Base-by-base conservation (phyloP, 1,139 yeast species). In the Pichia cactophila region DNA sequence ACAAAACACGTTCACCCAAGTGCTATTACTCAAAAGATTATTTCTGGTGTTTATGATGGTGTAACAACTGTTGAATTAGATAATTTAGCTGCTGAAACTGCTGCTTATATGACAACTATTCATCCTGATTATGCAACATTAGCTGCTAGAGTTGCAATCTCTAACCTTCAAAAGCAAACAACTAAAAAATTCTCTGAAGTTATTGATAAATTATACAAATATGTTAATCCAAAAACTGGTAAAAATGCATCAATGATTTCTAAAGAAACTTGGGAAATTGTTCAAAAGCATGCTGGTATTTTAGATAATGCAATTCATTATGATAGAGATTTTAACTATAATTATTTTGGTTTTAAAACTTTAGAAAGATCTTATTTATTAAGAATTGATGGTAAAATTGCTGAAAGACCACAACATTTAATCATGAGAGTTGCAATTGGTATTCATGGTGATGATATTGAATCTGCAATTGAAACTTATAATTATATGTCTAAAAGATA, bases 51-150 rank as follows among this genome's bases (percentile, higher is more conserved):
- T 55, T 73, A 82, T 71, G 95, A 89, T 63, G 98, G 98, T 60
- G 98, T 92, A 49, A 89, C 92, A 62, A 92, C 98, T 51, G 80
- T 86, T 56, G 97, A 89, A 68, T 77, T 90, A 56, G 92, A 86
- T 60, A 89, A 92, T 69, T 77, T 92, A 61, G 95, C 96, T 46
- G 96, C 97, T 41, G 98, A 92, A 70, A 89, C 97, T 40, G 94
- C 97, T 51, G 97, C 97, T 42, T 85, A 86, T 62, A 85, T 90
- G 96, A 87, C 97, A 54, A 92, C 97, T 20, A 80, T 85, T 53
- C 98, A 92, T 67, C 97, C 97, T 26, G 97, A 92, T 69, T 90
- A 92, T 62, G 96, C 97, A 44, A 81, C 81, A 42, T 77, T 92
- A 59, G 98, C 97, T 47, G 97, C 97, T 33, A 83, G 98, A 70